phyloP scores from a whole-genome alignment of 129 eudicot species.

The Saussurea involucrata region DNA sequence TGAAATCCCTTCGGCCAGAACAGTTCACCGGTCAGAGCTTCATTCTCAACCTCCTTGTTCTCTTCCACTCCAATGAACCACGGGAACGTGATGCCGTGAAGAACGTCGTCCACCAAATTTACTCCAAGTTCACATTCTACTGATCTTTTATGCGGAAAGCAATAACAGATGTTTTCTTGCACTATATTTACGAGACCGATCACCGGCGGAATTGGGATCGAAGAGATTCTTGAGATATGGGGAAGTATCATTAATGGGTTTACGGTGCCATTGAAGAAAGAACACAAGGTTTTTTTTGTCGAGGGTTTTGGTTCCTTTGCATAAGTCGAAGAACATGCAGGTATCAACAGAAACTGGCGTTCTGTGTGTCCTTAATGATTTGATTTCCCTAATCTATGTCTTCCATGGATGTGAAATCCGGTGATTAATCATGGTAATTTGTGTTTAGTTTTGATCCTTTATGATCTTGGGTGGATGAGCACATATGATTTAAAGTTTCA shows the following conservation, averaged over 20 bases:
- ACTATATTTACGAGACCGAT: slow-evolving; percentile 45
- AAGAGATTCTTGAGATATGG: slow-evolving; percentile 77
- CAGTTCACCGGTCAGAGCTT: slow-evolving; percentile 36
- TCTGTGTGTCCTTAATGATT: too few species aligned
- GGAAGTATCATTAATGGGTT: slow-evolving; percentile 79
- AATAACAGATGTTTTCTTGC: slow-evolving; percentile 55
- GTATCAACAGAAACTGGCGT: slow-evolving; percentile 61
- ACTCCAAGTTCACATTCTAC: slow-evolving; percentile 55
- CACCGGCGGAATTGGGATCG: slow-evolving; percentile 61
- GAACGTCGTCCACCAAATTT: slow-evolving; percentile 54
- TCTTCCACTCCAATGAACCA: slow-evolving; percentile 60
- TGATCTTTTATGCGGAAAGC: slow-evolving; percentile 70
- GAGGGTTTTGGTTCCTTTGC: slow-evolving; percentile 65
- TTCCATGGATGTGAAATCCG: too few species aligned
- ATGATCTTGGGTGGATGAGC: too few species aligned
- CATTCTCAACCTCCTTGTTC: slow-evolving; percentile 50
- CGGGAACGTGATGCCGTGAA: slow-evolving; percentile 72
- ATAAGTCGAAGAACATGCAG: slow-evolving; percentile 61
- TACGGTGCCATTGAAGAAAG: slow-evolving; percentile 61
- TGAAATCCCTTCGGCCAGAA: slow-evolving; percentile 19
- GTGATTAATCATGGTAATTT: too few species aligned
- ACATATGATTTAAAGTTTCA: too few species aligned
- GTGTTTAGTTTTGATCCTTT: too few species aligned
- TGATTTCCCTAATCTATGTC: too few species aligned
- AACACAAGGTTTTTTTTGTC: slow-evolving; percentile 60